Evolutionary conservation across 164 flowering plant species (phyloP).

Genomic region (Umbilicus rupestris): DNA sequence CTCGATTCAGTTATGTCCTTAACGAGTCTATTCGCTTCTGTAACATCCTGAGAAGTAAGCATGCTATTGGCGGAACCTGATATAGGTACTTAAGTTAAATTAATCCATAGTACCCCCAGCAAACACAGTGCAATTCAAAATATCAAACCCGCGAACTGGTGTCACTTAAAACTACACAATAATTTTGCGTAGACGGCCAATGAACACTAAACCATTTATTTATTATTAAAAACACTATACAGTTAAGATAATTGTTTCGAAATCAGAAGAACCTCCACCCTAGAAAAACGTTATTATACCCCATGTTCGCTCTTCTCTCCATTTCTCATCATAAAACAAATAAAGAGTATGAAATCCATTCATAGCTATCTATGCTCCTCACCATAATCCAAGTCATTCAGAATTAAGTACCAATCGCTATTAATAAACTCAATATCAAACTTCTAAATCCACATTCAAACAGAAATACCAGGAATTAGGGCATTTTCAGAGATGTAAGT

Average conservation of each 20-base stretch:
- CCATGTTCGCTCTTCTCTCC: too few relatives aligned
- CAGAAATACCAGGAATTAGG: slow-evolving; percentile 73
- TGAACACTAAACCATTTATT: background rate
- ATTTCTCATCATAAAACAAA: too few relatives aligned
- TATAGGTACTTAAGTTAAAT: background rate
- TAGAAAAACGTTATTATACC: too few relatives aligned
- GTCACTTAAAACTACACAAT: background rate
- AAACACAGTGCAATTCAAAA: background rate
- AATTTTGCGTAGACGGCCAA: background rate
- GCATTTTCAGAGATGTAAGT: slow-evolving; percentile 96
- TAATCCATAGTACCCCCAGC: background rate
- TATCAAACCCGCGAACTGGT: background rate
- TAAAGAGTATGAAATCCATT: too few relatives aligned
- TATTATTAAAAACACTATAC: background rate
- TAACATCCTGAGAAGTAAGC: slow-evolving; percentile 52
- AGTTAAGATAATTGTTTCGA: too few relatives aligned
- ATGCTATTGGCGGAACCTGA: slow-evolving; percentile 78
- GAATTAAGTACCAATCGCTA: background rate
- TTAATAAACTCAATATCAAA: background rate
- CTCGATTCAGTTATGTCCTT: slow-evolving; percentile 37
- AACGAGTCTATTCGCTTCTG: slow-evolving; percentile 48
- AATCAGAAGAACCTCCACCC: too few relatives aligned
- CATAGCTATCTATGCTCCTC: background rate
- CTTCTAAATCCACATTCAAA: background rate
- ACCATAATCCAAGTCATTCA: background rate